Evolutionary conservation across 2,329 filamentous ascomycete genomes (phyloP), one percentile per base, ranked within the genome.

Genomic region (Conoideocrella luteorostrata): DNA sequence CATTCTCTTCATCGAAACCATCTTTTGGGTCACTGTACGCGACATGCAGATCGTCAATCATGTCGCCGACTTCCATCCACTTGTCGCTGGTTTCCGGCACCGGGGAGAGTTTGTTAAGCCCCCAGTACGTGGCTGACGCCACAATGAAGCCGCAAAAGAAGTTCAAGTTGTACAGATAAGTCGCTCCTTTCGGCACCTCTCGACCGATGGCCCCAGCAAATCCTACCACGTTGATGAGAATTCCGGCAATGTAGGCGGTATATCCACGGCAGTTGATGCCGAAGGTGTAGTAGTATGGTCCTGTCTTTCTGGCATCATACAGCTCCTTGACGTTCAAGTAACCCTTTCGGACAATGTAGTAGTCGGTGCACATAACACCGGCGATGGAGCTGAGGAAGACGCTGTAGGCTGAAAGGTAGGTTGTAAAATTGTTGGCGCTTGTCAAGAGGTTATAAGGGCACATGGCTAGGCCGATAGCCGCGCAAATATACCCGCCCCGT

Each of bases 321-420:
- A 96, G 75, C 44, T 88, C 81, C 55, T 79, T 82, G 52, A 91
- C 71, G 51, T 89, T 79, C 3, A 93, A 71, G 60, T 89, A 95
- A 5, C 90, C 90, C 46, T 77, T 82, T 46, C 90, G 84, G 5
- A 95, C 86, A 44, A 85, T 49, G 64, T 94, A 96, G 70, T 96
- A 96, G 64, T 96, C 90, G 53, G 75, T 78, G 47, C 89, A 72
- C 68, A 95, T 93, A 50, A 95, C 88, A n/a, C 90, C 90, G 1
- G 88, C 89, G 50, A 96, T 94, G 34, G 86, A 88, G 47, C 86
- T 90, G n/a, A 96, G 75, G 67, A 96, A 96, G 45, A 96, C 88
- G 3, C 86, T 89, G 69, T 95, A 95, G 1, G 90, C 85, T 1
- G 86, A 93, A 1, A 96, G 79, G 59, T 95, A 95, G 4, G 87